These are phyloP conservation scores for Balakata baccata DNA, from an alignment of 345 rosid genomes.

Conservation along the genomic window DNA sequence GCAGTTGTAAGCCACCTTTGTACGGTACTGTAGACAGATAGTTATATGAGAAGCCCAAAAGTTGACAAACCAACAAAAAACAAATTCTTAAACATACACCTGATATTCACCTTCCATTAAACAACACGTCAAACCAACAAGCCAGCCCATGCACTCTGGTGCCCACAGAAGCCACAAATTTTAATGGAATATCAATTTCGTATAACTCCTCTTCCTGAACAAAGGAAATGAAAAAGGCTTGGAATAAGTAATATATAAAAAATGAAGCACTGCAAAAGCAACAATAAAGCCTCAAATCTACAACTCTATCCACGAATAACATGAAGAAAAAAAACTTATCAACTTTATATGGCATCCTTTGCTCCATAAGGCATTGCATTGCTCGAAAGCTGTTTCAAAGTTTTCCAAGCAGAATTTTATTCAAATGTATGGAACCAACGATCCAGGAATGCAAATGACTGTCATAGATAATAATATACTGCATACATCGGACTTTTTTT, in stretches of 20 bases:
- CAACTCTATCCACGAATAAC: too few species aligned
- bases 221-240: slow-evolving; percentile 8
- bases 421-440: too few species aligned
- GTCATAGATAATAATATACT: too few species aligned
- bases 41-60: not conserved
- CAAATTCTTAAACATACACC: not conserved
- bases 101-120: slow-evolving; percentile 65
- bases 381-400: not conserved
- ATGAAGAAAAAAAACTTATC: too few species aligned
- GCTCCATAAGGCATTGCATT: not conserved
- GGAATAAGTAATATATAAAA: not conserved
- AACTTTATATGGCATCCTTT: not conserved
- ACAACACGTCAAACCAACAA: slow-evolving; percentile 96
- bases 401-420: not conserved
- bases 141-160: slow-evolving; percentile 94
- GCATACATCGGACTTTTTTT: not conserved
- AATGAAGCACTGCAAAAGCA: not conserved
- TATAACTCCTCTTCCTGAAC: slow-evolving; percentile 85
- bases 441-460: too few species aligned
- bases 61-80: not conserved
- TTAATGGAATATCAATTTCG: slow-evolving; percentile 86
- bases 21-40: slow-evolving; percentile 58
- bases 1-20: slow-evolving; percentile 97
- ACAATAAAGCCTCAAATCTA: not conserved
- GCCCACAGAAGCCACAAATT: slow-evolving; percentile 75